These are phyloP conservation scores for Xylaria sp. DNA, from an alignment of 2,329 filamentous ascomycete species.

Conservation along the genomic window DNA sequence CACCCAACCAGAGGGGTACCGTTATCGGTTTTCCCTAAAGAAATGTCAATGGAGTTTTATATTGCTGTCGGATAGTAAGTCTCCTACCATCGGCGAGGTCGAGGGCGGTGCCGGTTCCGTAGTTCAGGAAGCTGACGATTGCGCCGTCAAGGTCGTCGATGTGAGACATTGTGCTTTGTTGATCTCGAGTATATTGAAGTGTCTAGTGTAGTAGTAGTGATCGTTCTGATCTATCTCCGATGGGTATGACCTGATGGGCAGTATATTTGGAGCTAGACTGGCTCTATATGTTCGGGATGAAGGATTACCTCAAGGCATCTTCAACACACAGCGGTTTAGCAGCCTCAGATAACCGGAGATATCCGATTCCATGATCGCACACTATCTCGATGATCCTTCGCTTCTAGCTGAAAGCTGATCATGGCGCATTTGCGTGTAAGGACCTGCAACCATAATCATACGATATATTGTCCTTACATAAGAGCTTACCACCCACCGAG, in stretches of 20 bases:
- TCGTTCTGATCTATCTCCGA: not conserved
- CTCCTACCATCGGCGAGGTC: not conserved
- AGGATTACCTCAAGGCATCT: not conserved
- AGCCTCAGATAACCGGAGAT: not conserved
- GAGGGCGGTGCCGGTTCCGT: not conserved
- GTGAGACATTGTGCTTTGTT: slow-evolving; percentile 1
- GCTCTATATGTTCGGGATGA: not conserved
- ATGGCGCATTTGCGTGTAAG: too few species aligned
- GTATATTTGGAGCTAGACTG: too few species aligned
- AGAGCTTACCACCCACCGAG: not conserved
- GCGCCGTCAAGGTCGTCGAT: slow-evolving; percentile 1
- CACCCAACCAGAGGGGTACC: slow-evolving; percentile 4
- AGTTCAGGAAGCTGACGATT: slow-evolving; percentile 11
- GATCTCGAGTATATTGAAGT: not conserved
- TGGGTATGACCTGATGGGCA: not conserved
- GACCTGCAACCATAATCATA: not conserved
- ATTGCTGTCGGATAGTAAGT: not conserved
- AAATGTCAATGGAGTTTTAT: not conserved
- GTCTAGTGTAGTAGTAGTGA: not conserved
- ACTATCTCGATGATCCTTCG: not conserved
- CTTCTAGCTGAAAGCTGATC: not conserved
- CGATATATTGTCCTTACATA: not conserved
- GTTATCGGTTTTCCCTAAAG: not conserved
- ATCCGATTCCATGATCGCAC: not conserved
- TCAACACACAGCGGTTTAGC: not conserved